phyloP scores from a whole-genome alignment of 345 rosid genomes.

The Gossypium longicalyx region DNA sequence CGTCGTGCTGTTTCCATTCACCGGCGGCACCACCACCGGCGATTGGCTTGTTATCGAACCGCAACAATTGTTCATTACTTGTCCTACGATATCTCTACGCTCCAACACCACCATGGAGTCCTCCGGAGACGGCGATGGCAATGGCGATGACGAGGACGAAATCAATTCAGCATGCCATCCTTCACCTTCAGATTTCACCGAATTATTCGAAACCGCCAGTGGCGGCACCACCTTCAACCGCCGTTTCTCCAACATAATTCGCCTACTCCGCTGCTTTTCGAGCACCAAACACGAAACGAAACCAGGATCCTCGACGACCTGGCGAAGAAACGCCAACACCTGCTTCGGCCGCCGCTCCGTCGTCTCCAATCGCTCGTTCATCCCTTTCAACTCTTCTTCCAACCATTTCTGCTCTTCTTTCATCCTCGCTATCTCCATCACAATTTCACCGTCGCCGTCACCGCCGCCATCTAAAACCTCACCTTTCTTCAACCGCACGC shows the following conservation, averaged over 20 bases:
- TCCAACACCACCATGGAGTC: conserved; percentile 27
- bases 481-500: conserved; percentile 18
- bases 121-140: conserved; percentile 39
- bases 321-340: conserved; percentile 80
- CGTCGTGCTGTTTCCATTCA: conserved; percentile 17
- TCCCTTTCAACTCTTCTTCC: conserved; percentile 59
- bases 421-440: conserved; percentile 64
- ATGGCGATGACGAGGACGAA: conserved; percentile 34
- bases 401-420: conserved; percentile 63
- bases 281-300: conserved; percentile 61
- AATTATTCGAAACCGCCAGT: conserved; percentile 38
- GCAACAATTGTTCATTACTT: conserved; percentile 8
- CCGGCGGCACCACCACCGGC: conserved; percentile 15
- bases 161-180: conserved; percentile 30
- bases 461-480: conserved; percentile 41
- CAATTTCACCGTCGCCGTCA: conserved; percentile 55
- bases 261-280: conserved; percentile 41
- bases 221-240: conserved; percentile 36
- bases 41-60: not conserved
- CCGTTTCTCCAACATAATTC: conserved; percentile 32
- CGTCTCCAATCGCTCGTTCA: conserved; percentile 67
- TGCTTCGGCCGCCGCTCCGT: conserved; percentile 83
- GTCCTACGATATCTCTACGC: not conserved
- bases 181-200: conserved; percentile 52
- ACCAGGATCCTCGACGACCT: conserved; percentile 77